These are phyloP conservation scores for Tilletia walkeri DNA, from an alignment of 1,284 basidiomycete species.

Conservation along the genomic window DNA sequence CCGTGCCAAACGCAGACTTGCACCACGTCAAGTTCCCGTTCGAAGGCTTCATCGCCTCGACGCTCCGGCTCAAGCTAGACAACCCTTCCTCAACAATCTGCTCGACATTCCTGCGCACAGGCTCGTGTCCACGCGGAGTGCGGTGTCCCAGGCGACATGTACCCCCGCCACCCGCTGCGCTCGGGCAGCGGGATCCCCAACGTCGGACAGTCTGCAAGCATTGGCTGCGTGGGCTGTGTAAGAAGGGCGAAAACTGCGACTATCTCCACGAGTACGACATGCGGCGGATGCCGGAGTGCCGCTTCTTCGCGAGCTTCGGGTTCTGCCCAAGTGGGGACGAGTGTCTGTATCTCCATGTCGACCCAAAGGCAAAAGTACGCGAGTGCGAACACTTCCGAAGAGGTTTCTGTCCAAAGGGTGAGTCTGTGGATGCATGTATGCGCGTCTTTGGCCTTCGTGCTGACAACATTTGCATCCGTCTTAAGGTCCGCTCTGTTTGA, in stretches of 20 bases:
- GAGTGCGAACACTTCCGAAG: constrained; percentile 94
- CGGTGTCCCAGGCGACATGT: constrained; percentile 41
- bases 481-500: constrained; percentile 77
- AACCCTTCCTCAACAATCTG: constrained; percentile 65
- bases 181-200: constrained; percentile 56
- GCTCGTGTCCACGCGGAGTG: constrained; percentile 33
- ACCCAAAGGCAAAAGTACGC: constrained; percentile 71
- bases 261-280: constrained; percentile 99
- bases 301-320: constrained; percentile 97
- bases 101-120: constrained; percentile 31
- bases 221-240: constrained; percentile 96
- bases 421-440: constrained; percentile 7
- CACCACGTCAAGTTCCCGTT: constrained; percentile 86
- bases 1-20: constrained; percentile 64
- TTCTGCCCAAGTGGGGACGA: constrained; percentile 71
- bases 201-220: constrained; percentile 85
- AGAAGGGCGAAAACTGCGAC: constrained; percentile 97
- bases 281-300: constrained; percentile 97
- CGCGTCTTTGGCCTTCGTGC: neutral
- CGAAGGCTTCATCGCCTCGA: constrained; percentile 78
- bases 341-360: constrained; percentile 97
- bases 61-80: constrained; percentile 84
- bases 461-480: neutral
- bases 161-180: constrained; percentile 20
- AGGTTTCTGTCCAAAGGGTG: constrained; percentile 72